A percentile compares a stretch with the other conserved stretches of the same genome.
These are phyloP conservation scores for Leishmania mexicana DNA, from an alignment of 208 protist species.

Conservation along the genomic window DNA sequence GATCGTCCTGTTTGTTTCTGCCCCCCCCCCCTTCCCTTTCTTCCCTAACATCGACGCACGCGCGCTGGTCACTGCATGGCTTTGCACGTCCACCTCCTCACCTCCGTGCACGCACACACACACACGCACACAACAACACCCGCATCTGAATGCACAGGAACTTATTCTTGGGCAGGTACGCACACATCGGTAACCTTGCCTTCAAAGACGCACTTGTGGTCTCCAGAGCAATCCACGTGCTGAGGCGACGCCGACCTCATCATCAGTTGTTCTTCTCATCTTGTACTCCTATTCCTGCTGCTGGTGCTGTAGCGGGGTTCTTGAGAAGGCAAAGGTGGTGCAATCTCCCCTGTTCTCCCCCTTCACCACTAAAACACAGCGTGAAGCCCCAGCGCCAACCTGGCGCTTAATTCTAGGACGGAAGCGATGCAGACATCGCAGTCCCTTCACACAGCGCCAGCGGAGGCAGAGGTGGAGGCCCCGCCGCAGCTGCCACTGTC, in stretches of 20 bases:
- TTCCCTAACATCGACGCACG: neutral
- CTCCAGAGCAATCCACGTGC: neutral
- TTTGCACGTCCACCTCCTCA: neutral
- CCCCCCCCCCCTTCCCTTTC: neutral
- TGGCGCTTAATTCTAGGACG: neutral
- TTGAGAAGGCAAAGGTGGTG: neutral
- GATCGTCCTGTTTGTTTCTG: neutral
- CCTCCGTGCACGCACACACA: neutral
- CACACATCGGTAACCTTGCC: neutral
- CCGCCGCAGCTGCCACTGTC: conserved; percentile 82
- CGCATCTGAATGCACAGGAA: neutral
- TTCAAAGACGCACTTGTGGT: neutral
- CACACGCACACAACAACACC: neutral
- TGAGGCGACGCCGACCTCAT: neutral
- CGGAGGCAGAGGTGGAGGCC: conserved; percentile 37
- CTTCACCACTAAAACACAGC: neutral
- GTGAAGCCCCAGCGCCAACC: neutral
- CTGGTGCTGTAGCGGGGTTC: neutral
- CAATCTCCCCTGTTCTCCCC: neutral
- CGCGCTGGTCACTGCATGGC: neutral
- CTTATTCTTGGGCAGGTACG: neutral
- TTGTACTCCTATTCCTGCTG: neutral
- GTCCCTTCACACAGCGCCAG: neutral
- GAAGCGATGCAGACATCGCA: conserved; percentile 4
- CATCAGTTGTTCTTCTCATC: neutral